Evolutionary conservation across 2,329 filamentous ascomycete species (phyloP).

Genomic region (Beauveria caledonica): DNA sequence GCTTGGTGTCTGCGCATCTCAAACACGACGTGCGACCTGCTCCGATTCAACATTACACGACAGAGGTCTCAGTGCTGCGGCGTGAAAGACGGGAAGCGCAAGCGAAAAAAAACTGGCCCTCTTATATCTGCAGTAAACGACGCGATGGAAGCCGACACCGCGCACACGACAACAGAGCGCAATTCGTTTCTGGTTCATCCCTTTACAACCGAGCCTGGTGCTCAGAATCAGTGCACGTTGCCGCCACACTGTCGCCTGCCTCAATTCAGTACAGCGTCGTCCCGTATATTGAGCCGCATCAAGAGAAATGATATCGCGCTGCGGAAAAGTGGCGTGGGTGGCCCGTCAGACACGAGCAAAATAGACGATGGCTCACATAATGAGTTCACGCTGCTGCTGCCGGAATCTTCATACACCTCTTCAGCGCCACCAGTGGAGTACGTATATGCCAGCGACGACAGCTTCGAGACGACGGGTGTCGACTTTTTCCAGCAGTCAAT

Average conservation of each 20-base stretch:
- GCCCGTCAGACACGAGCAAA: neutral
- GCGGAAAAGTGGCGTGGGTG: neutral
- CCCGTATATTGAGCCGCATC: slow-evolving; percentile 14
- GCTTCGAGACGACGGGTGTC: slow-evolving; percentile 12
- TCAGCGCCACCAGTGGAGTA: neutral
- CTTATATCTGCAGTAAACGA: too few relatives aligned
- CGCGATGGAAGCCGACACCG: neutral
- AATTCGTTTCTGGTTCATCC: slow-evolving; percentile 4
- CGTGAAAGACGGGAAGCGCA: neutral
- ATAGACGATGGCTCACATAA: neutral
- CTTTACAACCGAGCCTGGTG: neutral
- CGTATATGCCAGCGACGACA: neutral
- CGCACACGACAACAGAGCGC: neutral
- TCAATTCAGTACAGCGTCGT: slow-evolving; percentile 13
- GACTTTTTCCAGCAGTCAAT: slow-evolving; percentile 24
- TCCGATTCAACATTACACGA: neutral
- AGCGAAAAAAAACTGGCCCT: too few relatives aligned
- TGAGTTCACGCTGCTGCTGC: neutral
- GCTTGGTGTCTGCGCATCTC: neutral
- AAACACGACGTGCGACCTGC: neutral
- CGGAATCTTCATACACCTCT: neutral
- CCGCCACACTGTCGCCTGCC: neutral
- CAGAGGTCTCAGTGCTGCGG: neutral
- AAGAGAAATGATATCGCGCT: neutral
- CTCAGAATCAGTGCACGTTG: neutral